Percentiles rank a stretch among this genome's conserved stretches.
Evolutionary conservation across 176 grass and related monocot genomes (phyloP).

Genomic region (Eragrostis nindensis): DNA sequence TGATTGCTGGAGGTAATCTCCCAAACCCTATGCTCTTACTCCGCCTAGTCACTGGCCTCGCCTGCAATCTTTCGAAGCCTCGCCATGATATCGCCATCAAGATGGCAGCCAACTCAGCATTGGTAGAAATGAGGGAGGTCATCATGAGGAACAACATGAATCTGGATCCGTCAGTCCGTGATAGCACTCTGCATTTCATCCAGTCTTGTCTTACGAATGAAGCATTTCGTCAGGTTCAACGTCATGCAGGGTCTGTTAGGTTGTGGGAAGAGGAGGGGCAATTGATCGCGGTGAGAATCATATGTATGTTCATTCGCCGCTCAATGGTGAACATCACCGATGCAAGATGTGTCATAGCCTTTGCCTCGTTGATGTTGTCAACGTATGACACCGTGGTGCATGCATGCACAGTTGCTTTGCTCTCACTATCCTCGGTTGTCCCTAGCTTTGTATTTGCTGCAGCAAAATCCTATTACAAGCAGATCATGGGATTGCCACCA

Average conservation of each 20-base stretch:
- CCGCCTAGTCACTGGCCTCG: conserved; percentile 3
- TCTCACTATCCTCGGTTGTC: not conserved
- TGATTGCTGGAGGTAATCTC: not conserved
- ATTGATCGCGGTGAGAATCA: not conserved
- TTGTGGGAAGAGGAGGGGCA: not conserved
- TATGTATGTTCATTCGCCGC: not conserved
- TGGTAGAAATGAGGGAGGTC: not conserved
- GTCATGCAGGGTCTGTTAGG: not conserved
- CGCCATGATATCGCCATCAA: not conserved
- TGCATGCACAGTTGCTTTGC: not conserved
- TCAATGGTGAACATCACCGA: not conserved
- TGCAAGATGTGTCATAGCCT: not conserved
- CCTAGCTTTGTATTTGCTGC: not conserved
- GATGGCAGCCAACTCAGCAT: not conserved
- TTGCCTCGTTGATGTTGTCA: not conserved
- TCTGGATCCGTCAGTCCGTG: not conserved
- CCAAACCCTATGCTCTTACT: not conserved
- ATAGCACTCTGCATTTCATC: conserved; percentile 5
- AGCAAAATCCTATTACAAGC: conserved; percentile 2
- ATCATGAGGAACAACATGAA: not conserved
- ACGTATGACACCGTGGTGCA: not conserved
- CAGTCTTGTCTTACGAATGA: not conserved
- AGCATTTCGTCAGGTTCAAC: not conserved
- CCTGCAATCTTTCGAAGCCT: conserved; percentile 2
- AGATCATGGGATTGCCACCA: not conserved